Evolutionary conservation across 257 asterid genomes (phyloP), one percentile per base, ranked within the genome.

Genomic region (Solanum peruvianum): DNA sequence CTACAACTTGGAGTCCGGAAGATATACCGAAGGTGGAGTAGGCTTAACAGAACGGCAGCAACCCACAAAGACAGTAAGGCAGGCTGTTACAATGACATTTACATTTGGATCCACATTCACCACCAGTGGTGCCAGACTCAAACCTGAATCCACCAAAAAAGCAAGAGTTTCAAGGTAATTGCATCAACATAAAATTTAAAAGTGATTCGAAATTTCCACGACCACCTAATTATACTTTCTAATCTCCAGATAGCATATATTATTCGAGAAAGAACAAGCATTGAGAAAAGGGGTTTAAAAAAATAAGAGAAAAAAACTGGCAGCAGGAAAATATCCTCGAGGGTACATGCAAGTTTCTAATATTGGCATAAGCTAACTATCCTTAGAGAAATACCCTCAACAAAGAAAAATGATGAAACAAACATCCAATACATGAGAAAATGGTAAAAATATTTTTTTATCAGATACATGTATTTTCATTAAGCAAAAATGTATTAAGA

Each of bases 21-120:
- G 87, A 93, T 98, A 91, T 91, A 96, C 99, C 29, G 98, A 41
- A 81, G 98, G 98, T 60, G 98, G 98, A 88, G 97, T 95, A 83
- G 98, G 94, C 92, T 95, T 95, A 52, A 95, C 98, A 62, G 98
- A 95, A 56, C 98, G 97, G 83, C 87, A 93, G 91, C 98, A 95
- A 76, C 98, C n/a, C 44, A 95, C 98, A 78, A 92, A 96, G 72
- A 96, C 98, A 15, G 99, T 92, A 86, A 96, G 94, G 92, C 95
- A 92, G 75, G 99, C 99, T 33, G 98, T 96, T 89, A 94, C 91
- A 87, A 96, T 88, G 82, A 96, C 99, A 90, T 96, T 96, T 84
- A 96, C 49, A 88, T 96, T 96, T 85, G 99, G 98, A 88, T 96
- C 95, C 58, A 96, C 95, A 91, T 96, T 96, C 92, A 96, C 95